phyloP scores from a whole-genome alignment of 1,284 basidiomycete species.

The Vanrija sp. region DNA sequence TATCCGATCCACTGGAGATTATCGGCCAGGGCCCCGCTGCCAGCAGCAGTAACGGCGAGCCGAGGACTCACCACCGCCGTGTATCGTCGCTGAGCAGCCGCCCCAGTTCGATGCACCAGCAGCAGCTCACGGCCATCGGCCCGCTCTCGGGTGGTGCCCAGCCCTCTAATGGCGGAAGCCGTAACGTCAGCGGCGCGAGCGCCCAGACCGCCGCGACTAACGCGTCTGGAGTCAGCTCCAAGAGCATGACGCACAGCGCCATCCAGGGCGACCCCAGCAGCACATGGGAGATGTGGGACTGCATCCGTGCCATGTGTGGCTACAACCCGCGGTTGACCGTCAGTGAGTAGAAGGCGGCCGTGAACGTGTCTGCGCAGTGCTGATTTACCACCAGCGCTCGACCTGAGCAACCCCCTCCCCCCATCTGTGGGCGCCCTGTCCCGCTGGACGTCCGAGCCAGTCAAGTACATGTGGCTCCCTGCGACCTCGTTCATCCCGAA shows the following conservation, averaged over 20 bases:
- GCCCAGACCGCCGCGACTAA: neutral
- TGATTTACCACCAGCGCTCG: conserved; percentile 62
- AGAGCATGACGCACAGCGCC: conserved; percentile 15
- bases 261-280: conserved; percentile 63
- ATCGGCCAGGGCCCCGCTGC: conserved; percentile 34
- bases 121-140: conserved; percentile 25
- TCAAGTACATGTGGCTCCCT: conserved; percentile 81
- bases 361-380: neutral
- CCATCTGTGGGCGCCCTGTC: conserved; percentile 64
- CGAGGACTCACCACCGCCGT: conserved; percentile 32
- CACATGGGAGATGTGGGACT: conserved; percentile 98
- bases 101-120: conserved; percentile 36
- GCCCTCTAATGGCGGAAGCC: conserved; percentile 1
- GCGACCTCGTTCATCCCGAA: conserved; percentile 91
- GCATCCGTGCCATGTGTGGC: conserved; percentile 80
- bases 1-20: conserved; percentile 59
- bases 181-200: conserved; percentile 1
- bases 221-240: neutral
- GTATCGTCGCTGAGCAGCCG: conserved; percentile 40
- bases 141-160: conserved; percentile 1
- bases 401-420: conserved; percentile 81
- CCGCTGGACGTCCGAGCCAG: conserved; percentile 90
- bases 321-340: conserved; percentile 78
- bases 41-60: neutral
- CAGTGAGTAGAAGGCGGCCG: conserved; percentile 55